Conservation (phyloP, 192 early-diverging fungal genomes). For the Coemansia sp. region DNA sequence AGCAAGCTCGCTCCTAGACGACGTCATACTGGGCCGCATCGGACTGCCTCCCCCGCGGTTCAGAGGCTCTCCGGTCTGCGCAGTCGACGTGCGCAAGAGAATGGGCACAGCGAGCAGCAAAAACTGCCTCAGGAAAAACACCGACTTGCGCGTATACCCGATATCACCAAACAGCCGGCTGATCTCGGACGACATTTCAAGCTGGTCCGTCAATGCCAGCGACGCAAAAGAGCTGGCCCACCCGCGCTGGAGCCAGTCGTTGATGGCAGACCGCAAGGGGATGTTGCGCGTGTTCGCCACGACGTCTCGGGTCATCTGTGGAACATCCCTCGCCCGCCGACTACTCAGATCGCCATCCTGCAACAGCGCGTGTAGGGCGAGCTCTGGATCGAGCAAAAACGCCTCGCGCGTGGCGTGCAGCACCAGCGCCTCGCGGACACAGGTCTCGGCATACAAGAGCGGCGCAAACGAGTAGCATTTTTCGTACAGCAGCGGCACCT, state of each 20-base stretch:
- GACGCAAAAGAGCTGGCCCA: constrained; percentile 27
- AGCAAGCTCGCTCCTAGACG: constrained; percentile 12
- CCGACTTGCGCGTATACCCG: constrained; percentile 36
- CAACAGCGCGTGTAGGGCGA: constrained; percentile 23
- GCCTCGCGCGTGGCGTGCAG: constrained; percentile 37
- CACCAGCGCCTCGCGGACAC: constrained; percentile 44
- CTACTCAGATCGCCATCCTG: constrained; percentile 1
- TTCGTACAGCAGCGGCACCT: constrained; percentile 43
- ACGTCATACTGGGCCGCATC: constrained; percentile 11
- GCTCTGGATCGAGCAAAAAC: constrained; percentile 16
- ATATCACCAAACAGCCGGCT: constrained; percentile 22
- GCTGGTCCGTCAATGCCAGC: constrained; percentile 38
- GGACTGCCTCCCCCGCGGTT: neutral
- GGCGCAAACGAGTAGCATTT: constrained; percentile 44
- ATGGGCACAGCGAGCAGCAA: constrained; percentile 36
- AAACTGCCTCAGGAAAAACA: constrained; percentile 49
- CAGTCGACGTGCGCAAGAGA: constrained; percentile 37
- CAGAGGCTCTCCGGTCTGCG: neutral
- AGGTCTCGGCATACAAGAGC: constrained; percentile 46
- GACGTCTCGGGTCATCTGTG: constrained; percentile 20
- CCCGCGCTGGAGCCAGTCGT: constrained; percentile 42
- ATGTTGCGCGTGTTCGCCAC: constrained; percentile 19
- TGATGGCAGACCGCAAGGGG: constrained; percentile 20
- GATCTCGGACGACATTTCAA: constrained; percentile 30
- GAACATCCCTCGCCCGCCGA: neutral